phyloP scores from a whole-genome alignment of 345 rosid species.

The Eucalyptus cloeziana region DNA sequence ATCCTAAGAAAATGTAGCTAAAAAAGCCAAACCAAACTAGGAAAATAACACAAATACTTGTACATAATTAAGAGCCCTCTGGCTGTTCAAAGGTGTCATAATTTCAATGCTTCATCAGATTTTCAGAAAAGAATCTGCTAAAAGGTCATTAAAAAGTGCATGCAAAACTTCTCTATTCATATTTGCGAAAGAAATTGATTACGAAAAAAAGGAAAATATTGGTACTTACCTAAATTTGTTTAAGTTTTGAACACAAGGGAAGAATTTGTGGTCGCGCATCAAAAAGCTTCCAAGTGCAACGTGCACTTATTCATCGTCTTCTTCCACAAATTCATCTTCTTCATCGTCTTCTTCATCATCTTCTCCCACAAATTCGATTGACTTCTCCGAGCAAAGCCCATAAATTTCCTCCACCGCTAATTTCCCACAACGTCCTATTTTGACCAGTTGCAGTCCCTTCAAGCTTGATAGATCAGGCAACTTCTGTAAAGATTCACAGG shows the following conservation, averaged over 20 bases:
- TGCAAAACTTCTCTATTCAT: not conserved
- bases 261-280: not conserved
- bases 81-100: not conserved
- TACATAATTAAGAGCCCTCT: not conserved
- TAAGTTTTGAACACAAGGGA: not conserved
- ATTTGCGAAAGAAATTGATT: not conserved
- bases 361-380: not conserved
- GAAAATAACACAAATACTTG: not conserved
- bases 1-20: not conserved
- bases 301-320: too few relatives aligned
- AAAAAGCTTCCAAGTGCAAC: not conserved
- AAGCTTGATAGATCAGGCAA: not conserved
- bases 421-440: not conserved
- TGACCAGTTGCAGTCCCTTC: not conserved
- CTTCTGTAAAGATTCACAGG: not conserved
- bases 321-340: too few relatives aligned
- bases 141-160: too few relatives aligned
- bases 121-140: too few relatives aligned
- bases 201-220: not conserved
- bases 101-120: not conserved
- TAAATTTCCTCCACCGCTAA: not conserved
- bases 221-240: not conserved
- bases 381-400: not conserved
- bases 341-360: too few relatives aligned
- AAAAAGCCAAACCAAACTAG: not conserved